Percentiles rank a stretch among this genome's conserved stretches.
Conservation (phyloP, 2,329 filamentous ascomycete species). For the Aureobasidium leucospermi region DNA sequence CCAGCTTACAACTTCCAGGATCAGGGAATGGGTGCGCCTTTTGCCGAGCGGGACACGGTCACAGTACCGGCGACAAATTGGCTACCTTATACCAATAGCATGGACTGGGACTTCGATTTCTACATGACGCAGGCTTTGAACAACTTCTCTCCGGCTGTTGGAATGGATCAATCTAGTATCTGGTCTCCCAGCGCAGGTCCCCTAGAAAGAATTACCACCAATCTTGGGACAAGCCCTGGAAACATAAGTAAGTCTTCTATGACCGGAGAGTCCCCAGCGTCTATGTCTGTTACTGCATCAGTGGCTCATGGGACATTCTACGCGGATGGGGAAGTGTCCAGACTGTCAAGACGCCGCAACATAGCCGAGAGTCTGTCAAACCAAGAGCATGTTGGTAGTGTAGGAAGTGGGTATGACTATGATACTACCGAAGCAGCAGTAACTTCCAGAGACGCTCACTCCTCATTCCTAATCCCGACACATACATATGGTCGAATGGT, state of each 20-base stretch:
- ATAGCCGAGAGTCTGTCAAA: background rate
- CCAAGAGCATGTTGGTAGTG: background rate
- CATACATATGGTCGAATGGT: background rate
- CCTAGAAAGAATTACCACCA: background rate
- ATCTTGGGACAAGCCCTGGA: background rate
- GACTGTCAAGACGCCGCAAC: conserved; percentile 1
- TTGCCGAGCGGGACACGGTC: background rate
- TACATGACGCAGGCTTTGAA: conserved; percentile 7
- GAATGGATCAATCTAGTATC: background rate
- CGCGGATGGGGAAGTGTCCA: background rate
- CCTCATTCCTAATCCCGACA: background rate
- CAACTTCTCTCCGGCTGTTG: background rate
- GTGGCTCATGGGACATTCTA: conserved; percentile 7
- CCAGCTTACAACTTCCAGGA: background rate
- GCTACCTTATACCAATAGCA: background rate
- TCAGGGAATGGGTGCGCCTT: background rate
- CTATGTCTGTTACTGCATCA: background rate
- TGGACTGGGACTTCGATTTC: conserved; percentile 6
- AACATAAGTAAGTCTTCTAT: background rate
- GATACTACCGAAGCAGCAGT: background rate
- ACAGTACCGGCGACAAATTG: conserved; percentile 7
- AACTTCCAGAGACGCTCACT: background rate
- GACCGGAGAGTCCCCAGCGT: background rate
- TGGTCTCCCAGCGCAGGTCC: background rate
- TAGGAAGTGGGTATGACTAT: background rate